phyloP scores from a whole-genome alignment of 2,329 filamentous ascomycete genomes.

The Bipolaris oryzae region DNA sequence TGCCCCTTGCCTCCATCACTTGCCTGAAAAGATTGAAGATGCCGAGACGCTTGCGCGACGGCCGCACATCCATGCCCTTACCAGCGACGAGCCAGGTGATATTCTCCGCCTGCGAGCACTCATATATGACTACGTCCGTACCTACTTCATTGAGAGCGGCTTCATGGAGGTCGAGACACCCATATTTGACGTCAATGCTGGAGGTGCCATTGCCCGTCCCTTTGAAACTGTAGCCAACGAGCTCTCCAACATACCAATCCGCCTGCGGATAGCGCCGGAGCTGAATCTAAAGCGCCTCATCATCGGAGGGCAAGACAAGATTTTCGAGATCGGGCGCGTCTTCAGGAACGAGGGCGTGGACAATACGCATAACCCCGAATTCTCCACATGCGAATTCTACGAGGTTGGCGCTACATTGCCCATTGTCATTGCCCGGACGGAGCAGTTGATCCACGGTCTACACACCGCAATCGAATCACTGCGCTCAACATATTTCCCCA shows the following conservation, averaged over 20 bases:
- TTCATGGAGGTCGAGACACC: constrained; percentile 93
- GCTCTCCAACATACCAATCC: constrained; percentile 72
- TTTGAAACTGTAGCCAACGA: constrained; percentile 83
- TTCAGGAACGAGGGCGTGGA: constrained; percentile 86
- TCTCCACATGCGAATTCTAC: constrained; percentile 98
- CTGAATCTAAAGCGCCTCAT: constrained; percentile 93
- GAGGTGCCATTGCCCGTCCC: constrained; percentile 85
- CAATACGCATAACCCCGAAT: constrained; percentile 90
- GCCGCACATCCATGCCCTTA: constrained; percentile 85
- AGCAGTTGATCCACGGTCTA: constrained; percentile 64
- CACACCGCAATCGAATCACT: constrained; percentile 55
- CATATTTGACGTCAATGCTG: constrained; percentile 78
- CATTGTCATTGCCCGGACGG: constrained; percentile 76
- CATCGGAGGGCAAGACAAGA: constrained; percentile 82
- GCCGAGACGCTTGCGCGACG: constrained; percentile 74
- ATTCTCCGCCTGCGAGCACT: constrained; percentile 74
- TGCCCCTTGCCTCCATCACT: constrained; percentile 77
- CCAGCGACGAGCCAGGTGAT: constrained; percentile 71
- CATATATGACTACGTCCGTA: constrained; percentile 75
- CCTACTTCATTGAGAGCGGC: constrained; percentile 70
- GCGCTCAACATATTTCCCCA: constrained; percentile 37
- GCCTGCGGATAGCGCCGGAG: constrained; percentile 89
- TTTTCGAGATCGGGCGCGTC: constrained; percentile 91
- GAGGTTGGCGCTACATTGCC: constrained; percentile 79
- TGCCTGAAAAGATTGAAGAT: constrained; percentile 74